phyloP scores from a whole-genome alignment of 2,329 filamentous ascomycete genomes.

The Cercospora brassicicola region DNA sequence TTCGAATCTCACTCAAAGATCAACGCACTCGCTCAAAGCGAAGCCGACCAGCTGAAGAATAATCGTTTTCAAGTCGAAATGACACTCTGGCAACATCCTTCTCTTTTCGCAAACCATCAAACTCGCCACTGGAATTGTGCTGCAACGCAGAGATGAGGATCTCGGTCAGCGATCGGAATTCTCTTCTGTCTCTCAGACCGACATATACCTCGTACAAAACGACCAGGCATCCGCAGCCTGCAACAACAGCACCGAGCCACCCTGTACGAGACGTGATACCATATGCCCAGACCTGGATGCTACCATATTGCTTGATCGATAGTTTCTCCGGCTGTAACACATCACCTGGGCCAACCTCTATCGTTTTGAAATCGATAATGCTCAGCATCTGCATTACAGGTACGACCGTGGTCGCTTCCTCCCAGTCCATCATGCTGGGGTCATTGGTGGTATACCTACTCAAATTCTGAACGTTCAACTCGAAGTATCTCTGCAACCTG shows the following conservation, averaged over 20 bases:
- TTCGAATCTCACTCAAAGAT: not conserved
- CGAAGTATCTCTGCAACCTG: not conserved
- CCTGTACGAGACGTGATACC: conserved; percentile 28
- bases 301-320: conserved; percentile 18
- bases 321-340: not conserved
- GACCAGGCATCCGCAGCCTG: conserved; percentile 20
- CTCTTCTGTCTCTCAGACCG: conserved; percentile 18
- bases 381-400: conserved; percentile 26
- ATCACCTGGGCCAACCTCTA: not conserved
- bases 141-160: conserved; percentile 33
- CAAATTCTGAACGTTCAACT: not conserved
- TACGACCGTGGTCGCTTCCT: conserved; percentile 1
- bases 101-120: conserved; percentile 25
- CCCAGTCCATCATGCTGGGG: not conserved
- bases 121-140: conserved; percentile 27
- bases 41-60: conserved; percentile 19
- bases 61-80: conserved; percentile 23
- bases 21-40: conserved; percentile 20
- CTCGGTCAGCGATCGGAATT: conserved; percentile 22
- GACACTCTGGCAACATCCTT: conserved; percentile 21
- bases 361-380: conserved; percentile 26
- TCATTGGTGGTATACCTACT: no score
- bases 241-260: conserved; percentile 25
- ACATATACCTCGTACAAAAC: conserved; percentile 27
- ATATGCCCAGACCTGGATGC: conserved; percentile 31